Percentiles rank a stretch among this genome's conserved stretches.
phyloP scores from a whole-genome alignment of 805 yeast species.

The Cyberlindnera euphorbiae region DNA sequence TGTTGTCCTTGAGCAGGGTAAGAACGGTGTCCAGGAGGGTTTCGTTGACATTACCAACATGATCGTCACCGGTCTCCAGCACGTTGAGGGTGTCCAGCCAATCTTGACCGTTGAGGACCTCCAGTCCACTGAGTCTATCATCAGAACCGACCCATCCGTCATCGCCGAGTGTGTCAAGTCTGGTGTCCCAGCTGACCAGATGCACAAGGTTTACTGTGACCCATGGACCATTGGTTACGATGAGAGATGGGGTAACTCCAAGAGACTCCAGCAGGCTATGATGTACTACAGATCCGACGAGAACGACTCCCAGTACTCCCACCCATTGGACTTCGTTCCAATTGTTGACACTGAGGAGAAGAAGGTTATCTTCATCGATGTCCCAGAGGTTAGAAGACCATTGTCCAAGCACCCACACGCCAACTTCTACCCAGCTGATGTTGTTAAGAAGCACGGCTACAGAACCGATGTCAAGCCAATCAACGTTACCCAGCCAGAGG shows the following conservation, averaged over 20 bases:
- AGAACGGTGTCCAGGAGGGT: slow-evolving; percentile 66
- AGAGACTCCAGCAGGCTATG: slow-evolving; percentile 76
- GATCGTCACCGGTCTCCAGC: slow-evolving; percentile 42
- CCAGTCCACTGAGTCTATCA: slow-evolving; percentile 53
- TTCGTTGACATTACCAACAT: slow-evolving; percentile 51
- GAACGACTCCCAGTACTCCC: slow-evolving; percentile 66
- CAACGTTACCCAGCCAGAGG: slow-evolving; percentile 73
- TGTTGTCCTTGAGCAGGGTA: slow-evolving; percentile 55
- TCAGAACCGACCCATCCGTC: slow-evolving; percentile 67
- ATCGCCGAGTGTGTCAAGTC: slow-evolving; percentile 67
- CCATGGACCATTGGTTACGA: slow-evolving; percentile 71
- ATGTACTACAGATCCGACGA: slow-evolving; percentile 72
- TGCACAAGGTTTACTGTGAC: slow-evolving; percentile 54
- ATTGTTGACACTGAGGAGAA: slow-evolving; percentile 68
- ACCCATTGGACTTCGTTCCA: slow-evolving; percentile 78
- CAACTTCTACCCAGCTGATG: slow-evolving; percentile 63
- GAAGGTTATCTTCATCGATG: slow-evolving; percentile 69
- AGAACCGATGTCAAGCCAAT: slow-evolving; percentile 64
- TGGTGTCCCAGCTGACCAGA: slow-evolving; percentile 53
- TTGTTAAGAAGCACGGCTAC: slow-evolving; percentile 57
- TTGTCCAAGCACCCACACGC: slow-evolving; percentile 64
- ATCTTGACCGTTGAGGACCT: slow-evolving; percentile 69
- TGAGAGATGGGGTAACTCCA: slow-evolving; percentile 73
- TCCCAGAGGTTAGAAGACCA: slow-evolving; percentile 71
- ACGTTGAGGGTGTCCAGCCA: slow-evolving; percentile 63